Conservation (phyloP, 768 basidiomycete species). For the Agaricus bisporus region DNA sequence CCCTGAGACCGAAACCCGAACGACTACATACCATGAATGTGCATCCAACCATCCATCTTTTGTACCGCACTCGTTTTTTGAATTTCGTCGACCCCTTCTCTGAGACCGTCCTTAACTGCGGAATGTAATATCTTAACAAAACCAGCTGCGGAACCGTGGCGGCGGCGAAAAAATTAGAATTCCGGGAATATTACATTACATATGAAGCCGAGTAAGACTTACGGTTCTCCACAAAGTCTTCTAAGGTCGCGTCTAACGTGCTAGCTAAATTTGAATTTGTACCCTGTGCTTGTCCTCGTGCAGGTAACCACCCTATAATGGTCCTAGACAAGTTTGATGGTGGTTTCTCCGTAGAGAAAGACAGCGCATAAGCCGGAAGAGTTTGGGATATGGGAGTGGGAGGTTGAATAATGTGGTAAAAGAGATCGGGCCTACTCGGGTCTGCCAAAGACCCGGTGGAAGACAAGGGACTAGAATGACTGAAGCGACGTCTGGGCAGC, state of each 20-base stretch:
- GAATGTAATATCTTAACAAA: conserved; percentile 60
- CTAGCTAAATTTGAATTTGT: conserved; percentile 1
- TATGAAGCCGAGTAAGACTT: conserved; percentile 18
- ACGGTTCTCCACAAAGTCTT: conserved; percentile 74
- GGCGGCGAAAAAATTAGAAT: background rate
- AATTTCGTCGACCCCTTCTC: conserved; percentile 56
- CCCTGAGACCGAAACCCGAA: background rate
- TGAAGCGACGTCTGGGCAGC: background rate
- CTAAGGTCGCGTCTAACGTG: conserved; percentile 44
- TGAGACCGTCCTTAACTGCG: conserved; percentile 47
- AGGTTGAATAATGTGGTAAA: conserved; percentile 57
- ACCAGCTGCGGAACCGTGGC: conserved; percentile 32
- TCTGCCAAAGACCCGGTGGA: conserved; percentile 33
- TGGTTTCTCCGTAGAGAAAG: conserved; percentile 49
- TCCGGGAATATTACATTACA: background rate
- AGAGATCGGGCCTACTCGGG: conserved; percentile 58
- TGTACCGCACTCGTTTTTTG: conserved; percentile 62
- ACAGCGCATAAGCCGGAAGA: conserved; percentile 55
- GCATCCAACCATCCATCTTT: conserved; percentile 79
- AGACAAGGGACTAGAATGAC: background rate
- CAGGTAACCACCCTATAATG: conserved; percentile 70
- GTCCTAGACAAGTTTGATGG: conserved; percentile 38
- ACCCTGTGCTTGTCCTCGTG: conserved; percentile 15
- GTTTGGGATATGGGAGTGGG: conserved; percentile 41
- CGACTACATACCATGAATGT: conserved; percentile 50